phyloP scores from a whole-genome alignment of 202 grass and related monocot genomes.

The Panicum hallii region DNA sequence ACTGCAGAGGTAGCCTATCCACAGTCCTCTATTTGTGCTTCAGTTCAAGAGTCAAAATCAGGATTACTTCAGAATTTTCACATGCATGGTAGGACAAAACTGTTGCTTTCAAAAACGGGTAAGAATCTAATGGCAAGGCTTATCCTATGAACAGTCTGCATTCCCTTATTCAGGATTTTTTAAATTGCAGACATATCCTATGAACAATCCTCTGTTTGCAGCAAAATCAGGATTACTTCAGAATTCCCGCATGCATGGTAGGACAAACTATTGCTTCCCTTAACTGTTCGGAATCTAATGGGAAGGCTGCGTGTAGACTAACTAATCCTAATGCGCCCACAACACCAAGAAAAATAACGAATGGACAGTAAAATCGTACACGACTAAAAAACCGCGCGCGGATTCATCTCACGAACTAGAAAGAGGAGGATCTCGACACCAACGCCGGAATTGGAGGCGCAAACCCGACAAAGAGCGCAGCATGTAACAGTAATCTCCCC shows the following conservation, averaged over 20 bases:
- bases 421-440: not conserved
- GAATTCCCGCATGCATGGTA: slow-evolving; percentile 12
- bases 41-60: slow-evolving; percentile 5
- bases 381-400: not conserved
- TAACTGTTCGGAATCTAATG: not conserved
- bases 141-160: too few relatives aligned
- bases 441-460: not conserved
- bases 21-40: not conserved
- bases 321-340: slow-evolving; percentile 13
- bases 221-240: not conserved
- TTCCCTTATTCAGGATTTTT: too few relatives aligned
- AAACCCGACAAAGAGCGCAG: slow-evolving; percentile 9
- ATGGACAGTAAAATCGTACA: slow-evolving; percentile 22
- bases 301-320: not conserved
- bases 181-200: not conserved
- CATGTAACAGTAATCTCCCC: not conserved
- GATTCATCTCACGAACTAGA: not conserved
- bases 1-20: not conserved
- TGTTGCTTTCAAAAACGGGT: not conserved
- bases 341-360: not conserved
- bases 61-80: not conserved
- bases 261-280: not conserved
- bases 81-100: not conserved
- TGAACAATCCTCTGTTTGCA: not conserved
- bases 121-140: not conserved